These are phyloP conservation scores for Neurospora sp. DNA, from an alignment of 495 filamentous ascomycete species.

Conservation along the genomic window DNA sequence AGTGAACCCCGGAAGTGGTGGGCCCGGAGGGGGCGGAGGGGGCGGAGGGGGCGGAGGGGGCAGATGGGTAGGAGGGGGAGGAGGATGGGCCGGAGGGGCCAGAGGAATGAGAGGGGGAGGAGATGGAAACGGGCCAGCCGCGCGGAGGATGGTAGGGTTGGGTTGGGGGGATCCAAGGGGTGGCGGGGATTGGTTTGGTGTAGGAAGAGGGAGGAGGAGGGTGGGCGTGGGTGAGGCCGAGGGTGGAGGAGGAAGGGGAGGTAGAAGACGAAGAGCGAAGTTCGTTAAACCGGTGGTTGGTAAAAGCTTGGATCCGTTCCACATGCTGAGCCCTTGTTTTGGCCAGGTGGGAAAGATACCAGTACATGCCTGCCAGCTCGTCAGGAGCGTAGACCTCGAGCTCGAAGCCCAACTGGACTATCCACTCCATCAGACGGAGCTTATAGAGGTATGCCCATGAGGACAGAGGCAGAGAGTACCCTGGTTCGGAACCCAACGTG, in stretches of 20 bases:
- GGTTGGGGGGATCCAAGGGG: background rate
- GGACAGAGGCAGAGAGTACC: constrained; percentile 57
- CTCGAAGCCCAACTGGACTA: constrained; percentile 93
- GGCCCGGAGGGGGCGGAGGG: background rate
- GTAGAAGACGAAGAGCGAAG: constrained; percentile 9
- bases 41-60: background rate
- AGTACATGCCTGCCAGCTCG: constrained; percentile 85
- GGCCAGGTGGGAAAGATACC: constrained; percentile 57
- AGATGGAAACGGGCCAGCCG: constrained; percentile 12
- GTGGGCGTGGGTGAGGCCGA: too few species aligned
- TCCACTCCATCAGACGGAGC: constrained; percentile 73
- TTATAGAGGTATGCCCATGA: constrained; percentile 89
- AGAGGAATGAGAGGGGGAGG: background rate
- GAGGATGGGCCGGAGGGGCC: background rate
- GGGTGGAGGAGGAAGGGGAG: background rate
- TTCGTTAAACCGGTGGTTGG: constrained; percentile 24
- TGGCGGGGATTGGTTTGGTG: background rate
- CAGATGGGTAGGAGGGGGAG: too few species aligned
- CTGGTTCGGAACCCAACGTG: constrained; percentile 25
- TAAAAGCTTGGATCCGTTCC: constrained; percentile 62
- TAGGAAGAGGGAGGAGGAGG: background rate
- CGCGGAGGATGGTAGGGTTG: background rate
- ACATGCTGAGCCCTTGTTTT: constrained; percentile 49
- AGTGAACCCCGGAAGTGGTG: background rate
- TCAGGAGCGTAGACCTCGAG: constrained; percentile 79